Evolutionary conservation across 176 grass and related monocot genomes (phyloP), one percentile per base, ranked within the genome.

Genomic region (Hsuehochloa calcarea): DNA sequence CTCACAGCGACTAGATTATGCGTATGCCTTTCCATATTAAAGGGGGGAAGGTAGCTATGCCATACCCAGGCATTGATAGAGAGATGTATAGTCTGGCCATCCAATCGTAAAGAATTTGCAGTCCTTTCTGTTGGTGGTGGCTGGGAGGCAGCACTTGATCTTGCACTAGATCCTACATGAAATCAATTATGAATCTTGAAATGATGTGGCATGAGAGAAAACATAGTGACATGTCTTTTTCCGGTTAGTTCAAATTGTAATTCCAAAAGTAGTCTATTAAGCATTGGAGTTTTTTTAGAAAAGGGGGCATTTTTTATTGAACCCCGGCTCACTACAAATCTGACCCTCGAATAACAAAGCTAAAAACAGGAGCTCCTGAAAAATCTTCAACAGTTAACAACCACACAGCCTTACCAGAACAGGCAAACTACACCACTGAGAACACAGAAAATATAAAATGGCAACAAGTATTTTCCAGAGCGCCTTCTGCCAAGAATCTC

Each of bases 31-130:
- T 72, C 39, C 68, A 29, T 0, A 60, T 40, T 59, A 67, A 80
- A 76, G 34, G 17, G 8, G 39, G 26, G 16, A 84, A 19, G 46
- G 10, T 69, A 55, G 45, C 15, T 80, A 85, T 72, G 31, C 19
- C 82, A 75, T 95, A 98, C 96, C 93, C 96, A 98, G 82, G 96
- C 96, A 89, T 94, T 92, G 58, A 95, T 81, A 93, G 93, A 82
- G 86, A 96, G 95, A 70, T 90, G 86, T 84, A 98, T 90, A 75
- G 93, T 88, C 41, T 85, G 81, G 72, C 85, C 73, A 80, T 98
- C 89, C 40, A 94, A 70, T 77, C 78, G 45, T 84, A 94, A 81
- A 46, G 93, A 88, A 84, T 83, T 89, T 86, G 84, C 92, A 82
- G 71, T 88, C 82, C 87, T 91, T 15, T 88, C 84, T 68, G 75